phyloP scores from a whole-genome alignment of 2,329 filamentous ascomycete genomes.

The Beauveria varroae region DNA sequence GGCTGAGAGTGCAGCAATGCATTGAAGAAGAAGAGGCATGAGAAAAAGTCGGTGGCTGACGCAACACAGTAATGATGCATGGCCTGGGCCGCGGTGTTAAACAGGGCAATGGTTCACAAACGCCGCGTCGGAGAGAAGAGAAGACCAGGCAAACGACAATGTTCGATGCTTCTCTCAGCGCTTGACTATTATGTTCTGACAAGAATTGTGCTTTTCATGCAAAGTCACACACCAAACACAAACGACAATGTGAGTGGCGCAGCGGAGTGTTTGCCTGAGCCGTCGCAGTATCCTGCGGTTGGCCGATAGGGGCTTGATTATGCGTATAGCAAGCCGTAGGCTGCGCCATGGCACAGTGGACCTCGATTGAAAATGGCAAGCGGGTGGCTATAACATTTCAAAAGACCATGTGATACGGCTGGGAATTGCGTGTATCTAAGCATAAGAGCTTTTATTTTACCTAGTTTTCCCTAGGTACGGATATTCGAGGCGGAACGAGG shows the following conservation, averaged over 20 bases:
- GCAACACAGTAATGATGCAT: not conserved
- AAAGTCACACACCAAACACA: not conserved
- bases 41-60: slow-evolving; percentile 7
- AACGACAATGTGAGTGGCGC: not conserved
- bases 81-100: not conserved
- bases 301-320: too few species aligned
- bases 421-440: too few species aligned
- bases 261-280: not conserved
- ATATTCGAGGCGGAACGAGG: not conserved
- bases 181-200: too few species aligned
- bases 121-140: not conserved
- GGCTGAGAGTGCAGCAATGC: not conserved
- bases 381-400: too few species aligned
- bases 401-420: too few species aligned
- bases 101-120: not conserved
- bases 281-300: too few species aligned
- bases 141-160: not conserved
- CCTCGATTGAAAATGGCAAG: too few species aligned
- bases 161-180: not conserved
- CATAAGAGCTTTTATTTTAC: too few species aligned
- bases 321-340: too few species aligned
- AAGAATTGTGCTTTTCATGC: not conserved
- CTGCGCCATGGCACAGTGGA: too few species aligned
- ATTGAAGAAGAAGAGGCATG: not conserved
- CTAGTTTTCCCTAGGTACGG: too few species aligned